A percentile compares a stretch with the other conserved stretches of the same genome.
Evolutionary conservation across 2,329 filamentous ascomycete species (phyloP).

Genomic region (Exophiala oligosperma): DNA sequence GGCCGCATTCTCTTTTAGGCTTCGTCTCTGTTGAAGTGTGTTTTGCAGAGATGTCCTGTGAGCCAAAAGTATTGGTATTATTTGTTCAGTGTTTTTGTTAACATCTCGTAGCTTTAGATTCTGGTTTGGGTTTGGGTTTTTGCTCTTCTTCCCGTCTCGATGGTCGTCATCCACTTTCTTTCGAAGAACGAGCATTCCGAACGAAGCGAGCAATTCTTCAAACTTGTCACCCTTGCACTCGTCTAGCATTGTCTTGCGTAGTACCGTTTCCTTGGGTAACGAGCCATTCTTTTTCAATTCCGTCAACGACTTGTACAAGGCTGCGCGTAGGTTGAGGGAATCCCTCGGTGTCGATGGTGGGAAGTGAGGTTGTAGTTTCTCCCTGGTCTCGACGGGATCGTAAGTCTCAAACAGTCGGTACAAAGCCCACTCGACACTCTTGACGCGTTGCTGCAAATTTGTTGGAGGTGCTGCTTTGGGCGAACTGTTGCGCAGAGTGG

Average conservation of each 20-base stretch:
- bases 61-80: constrained; percentile 70
- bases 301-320: constrained; percentile 77
- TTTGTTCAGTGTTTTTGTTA: constrained; percentile 40
- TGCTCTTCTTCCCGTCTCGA: constrained; percentile 36
- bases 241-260: constrained; percentile 94
- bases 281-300: constrained; percentile 84
- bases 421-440: constrained; percentile 85
- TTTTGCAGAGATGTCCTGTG: constrained; percentile 65
- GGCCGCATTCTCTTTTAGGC: constrained; percentile 2
- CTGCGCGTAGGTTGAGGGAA: constrained; percentile 84
- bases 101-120: neutral
- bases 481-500: constrained; percentile 57
- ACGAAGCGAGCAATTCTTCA: constrained; percentile 79
- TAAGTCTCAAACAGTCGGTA: constrained; percentile 83
- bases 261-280: constrained; percentile 73
- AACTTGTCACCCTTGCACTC: constrained; percentile 92
- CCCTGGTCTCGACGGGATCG: constrained; percentile 71
- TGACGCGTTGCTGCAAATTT: constrained; percentile 79
- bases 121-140: constrained; percentile 20
- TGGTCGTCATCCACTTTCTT: constrained; percentile 41
- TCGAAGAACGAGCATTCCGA: constrained; percentile 80
- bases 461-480: constrained; percentile 43
- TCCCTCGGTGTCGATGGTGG: constrained; percentile 87
- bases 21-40: constrained; percentile 20
- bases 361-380: constrained; percentile 90